Evolutionary conservation across 169 alveolate genomes (phyloP).

Genomic region (Eimeria praecox): DNA sequence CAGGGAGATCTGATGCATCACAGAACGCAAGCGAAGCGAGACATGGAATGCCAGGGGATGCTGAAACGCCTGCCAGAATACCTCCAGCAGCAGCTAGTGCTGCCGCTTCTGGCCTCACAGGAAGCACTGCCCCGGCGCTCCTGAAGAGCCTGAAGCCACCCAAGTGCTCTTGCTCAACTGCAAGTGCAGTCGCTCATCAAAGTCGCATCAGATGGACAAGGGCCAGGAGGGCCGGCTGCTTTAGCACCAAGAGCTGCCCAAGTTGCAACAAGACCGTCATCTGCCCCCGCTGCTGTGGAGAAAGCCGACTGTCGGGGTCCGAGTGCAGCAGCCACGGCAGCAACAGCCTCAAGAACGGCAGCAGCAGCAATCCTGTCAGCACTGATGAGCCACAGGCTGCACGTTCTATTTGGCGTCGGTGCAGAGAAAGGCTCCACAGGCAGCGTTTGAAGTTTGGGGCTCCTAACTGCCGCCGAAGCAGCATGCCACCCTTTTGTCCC

Average conservation of each 20-base stretch:
- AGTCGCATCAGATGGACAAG: slow-evolving; percentile 23
- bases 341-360: neutral
- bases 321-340: neutral
- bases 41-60: slow-evolving; percentile 9
- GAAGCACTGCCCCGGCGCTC: neutral
- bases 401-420: slow-evolving; percentile 43
- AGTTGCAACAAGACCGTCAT: neutral
- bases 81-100: slow-evolving; percentile 23
- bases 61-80: neutral
- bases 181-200: neutral
- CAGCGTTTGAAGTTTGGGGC: slow-evolving; percentile 20
- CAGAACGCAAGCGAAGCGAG: neutral
- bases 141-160: neutral
- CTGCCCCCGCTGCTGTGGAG: slow-evolving; percentile 3
- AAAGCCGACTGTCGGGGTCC: neutral
- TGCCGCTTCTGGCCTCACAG: neutral
- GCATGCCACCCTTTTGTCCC: neutral
- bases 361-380: neutral
- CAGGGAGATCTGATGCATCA: neutral
- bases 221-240: neutral
- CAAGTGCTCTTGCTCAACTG: neutral
- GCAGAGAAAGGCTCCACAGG: slow-evolving; percentile 66
- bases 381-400: neutral
- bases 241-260: slow-evolving; percentile 33
- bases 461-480: neutral